phyloP scores from a whole-genome alignment of 2,329 filamentous ascomycete genomes.

The Mycosphaerella sp. region DNA sequence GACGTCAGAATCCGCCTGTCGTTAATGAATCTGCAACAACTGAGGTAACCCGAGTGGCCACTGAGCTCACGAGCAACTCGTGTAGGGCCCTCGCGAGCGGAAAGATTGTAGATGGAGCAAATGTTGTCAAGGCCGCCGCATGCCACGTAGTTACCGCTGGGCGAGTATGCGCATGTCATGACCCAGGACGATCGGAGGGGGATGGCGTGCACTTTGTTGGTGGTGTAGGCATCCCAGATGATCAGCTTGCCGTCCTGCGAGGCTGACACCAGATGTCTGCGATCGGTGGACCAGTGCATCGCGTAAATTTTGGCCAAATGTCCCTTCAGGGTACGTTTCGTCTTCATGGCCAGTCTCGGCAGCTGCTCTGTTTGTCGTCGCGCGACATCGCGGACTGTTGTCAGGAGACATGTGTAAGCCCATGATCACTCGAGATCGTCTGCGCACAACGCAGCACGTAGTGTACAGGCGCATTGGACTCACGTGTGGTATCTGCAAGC shows the following conservation, averaged over 20 bases:
- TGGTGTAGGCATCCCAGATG: constrained; percentile 99
- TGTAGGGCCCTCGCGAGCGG: constrained; percentile 92
- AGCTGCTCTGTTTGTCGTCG: constrained; percentile 87
- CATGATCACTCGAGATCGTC: not conserved
- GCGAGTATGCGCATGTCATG: constrained; percentile 99
- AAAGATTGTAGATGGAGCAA: constrained; percentile 99
- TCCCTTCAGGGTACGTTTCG: constrained; percentile 92
- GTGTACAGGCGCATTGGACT: constrained; percentile 39
- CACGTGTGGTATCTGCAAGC: constrained; percentile 94
- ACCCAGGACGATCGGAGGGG: constrained; percentile 97
- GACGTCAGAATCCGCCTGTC: constrained; percentile 96
- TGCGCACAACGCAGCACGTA: constrained; percentile 11
- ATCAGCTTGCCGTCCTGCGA: constrained; percentile 99
- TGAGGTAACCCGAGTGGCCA: constrained; percentile 93
- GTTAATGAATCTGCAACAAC: constrained; percentile 98
- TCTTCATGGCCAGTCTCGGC: constrained; percentile 93
- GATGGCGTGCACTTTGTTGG: constrained; percentile 99
- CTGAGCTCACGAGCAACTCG: constrained; percentile 93
- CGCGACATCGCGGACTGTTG: constrained; percentile 80
- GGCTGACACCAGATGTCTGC: constrained; percentile 91
- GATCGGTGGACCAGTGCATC: constrained; percentile 99
- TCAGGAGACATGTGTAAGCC: constrained; percentile 17
- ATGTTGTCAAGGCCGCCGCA: constrained; percentile 99
- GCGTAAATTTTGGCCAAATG: constrained; percentile 99
- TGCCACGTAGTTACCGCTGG: constrained; percentile 95